Base-by-base conservation (phyloP, 441 rosid genomes). In the Sinapis alba region DNA sequence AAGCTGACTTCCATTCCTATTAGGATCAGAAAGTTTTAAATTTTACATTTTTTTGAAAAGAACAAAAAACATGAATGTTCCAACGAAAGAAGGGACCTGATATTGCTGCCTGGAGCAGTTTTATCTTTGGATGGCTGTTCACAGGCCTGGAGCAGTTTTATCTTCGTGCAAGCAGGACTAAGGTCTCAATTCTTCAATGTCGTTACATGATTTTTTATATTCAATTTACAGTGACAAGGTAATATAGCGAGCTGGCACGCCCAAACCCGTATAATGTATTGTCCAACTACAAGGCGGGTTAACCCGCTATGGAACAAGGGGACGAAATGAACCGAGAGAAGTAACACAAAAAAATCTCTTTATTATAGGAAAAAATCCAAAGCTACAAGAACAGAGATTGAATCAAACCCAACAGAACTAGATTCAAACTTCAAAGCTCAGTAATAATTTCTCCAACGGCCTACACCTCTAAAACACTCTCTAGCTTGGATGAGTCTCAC, bases 31-130 rank as follows among this genome's bases (percentile, higher is more conserved):
- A 32, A 28, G 68, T 51, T 60, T 11, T 23, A 61, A 23, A 60
- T 45, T 20, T 15, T n/a, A 23, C 19, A 43, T 20, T 18, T 34
- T n/a, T 5, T 50, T 15, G 20, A 2, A 11, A 19, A 23, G 12
- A 59, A 13, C 5, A 24, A 34, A 15, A 2, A 65, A 30, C 18
- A 6, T 9, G 34, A 45, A 16, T 13, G 11, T 32, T 28, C 24
- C 24, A 64, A 73, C 0, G 60, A 3, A 18, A 18, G 27, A 57
- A 19, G 5, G 20, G 36, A 94, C 97, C 94, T 91, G 91, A 45
- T 90, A 69, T 81, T 87, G 77, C 75, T 80, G 75, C 72, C 82
- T 43, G 77, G 77, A 60, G 84, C 62, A 65, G 81, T 73, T n/a
- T n/a, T n/a, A n/a, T n/a, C n/a, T n/a, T n/a, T n/a, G n/a, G n/a